Base-by-base conservation (phyloP, 768 basidiomycete genomes). In the Termitomyces sp. region DNA sequence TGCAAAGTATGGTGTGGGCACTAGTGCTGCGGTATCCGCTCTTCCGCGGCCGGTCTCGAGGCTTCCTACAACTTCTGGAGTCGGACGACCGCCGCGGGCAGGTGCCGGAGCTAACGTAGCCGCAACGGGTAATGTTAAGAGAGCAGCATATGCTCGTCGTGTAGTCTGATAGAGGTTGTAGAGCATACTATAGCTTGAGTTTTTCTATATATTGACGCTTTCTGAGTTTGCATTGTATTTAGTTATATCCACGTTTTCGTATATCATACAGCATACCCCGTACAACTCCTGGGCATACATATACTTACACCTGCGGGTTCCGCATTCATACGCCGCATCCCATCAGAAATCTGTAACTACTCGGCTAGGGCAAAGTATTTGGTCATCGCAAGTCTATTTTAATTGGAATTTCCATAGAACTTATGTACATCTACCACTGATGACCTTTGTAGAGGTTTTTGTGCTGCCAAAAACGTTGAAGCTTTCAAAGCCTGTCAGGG, bases 1-100 rank as follows among this genome's bases (percentile, higher is more conserved):
- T 48, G 15, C 48, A 8, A 58, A 45, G 51, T 60, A 58, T 49
- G 59, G 56, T 19, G 22, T 26, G 7, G 51, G 55, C 41, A 46
- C 34, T 28, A 41, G 55, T 14, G 38, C 48, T 46, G 44, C 40
- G 28, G 38, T 45, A 40, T 62, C 63, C 15, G 58, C 63, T 38
- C 45, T 64, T 12, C 63, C 61, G 22, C 51, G 63, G 49, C 63
- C 58, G 26, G 50, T 51, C 21, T 60, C 60, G 22, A 56, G 59
- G 32, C 51, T 54, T 58, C 58, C 61, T 38, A 46, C 49, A 30
- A 51, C 37, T 24, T 56, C 55, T 21, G 58, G 60, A 19, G 24
- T 55, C 35, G 53, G 11, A 12, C 60, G 59, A 45, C 49, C 58
- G 37, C 49, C 56, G 43, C 56, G 54, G 12, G 21, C 58, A 28